Evolutionary conservation across 2,329 filamentous ascomycete genomes (phyloP).

Genomic region (Neoarthrinium moseri): DNA sequence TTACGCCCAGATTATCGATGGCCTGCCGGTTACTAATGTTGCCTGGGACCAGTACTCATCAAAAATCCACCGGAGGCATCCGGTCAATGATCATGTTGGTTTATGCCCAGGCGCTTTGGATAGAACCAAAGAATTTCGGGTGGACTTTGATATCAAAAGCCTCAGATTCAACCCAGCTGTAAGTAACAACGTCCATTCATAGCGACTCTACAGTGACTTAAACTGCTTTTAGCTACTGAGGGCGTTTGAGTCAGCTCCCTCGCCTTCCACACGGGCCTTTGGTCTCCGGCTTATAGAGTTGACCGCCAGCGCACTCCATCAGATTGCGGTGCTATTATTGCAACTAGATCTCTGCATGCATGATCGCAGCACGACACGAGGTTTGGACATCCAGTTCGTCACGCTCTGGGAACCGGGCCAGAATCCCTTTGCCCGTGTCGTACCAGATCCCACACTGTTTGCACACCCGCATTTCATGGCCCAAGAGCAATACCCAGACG

Average conservation of each 20-base stretch:
- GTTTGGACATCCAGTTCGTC: neutral
- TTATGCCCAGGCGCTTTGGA: neutral
- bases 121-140: neutral
- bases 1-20: constrained; percentile 18
- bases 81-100: neutral
- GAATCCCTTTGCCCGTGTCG: neutral
- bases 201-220: neutral
- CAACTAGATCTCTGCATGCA: neutral
- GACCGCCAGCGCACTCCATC: neutral
- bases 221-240: neutral
- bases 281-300: neutral
- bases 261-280: neutral
- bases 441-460: constrained; percentile 9
- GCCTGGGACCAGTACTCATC: neutral
- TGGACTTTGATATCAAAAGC: neutral
- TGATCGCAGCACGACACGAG: neutral
- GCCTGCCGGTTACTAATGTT: constrained; percentile 10
- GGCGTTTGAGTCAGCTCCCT: neutral
- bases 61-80: neutral
- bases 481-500: constrained; percentile 20
- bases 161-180: neutral
- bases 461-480: constrained; percentile 14
- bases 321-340: neutral
- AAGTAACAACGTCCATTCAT: neutral
- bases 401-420: neutral